Base-by-base conservation (phyloP, 83 land plant species). In the Thuja plicata region DNA sequence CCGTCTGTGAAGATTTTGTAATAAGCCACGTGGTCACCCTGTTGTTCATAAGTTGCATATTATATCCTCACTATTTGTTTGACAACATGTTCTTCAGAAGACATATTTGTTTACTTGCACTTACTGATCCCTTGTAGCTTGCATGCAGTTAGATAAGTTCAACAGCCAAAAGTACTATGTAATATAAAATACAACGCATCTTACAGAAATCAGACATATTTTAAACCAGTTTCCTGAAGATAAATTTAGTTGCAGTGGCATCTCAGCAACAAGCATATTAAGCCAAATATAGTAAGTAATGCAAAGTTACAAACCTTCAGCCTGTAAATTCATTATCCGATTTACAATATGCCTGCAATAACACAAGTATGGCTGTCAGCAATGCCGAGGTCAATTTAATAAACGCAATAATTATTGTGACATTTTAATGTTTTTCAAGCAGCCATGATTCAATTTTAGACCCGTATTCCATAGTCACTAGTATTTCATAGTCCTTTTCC, bases 311-410 rank as follows among this genome's bases (percentile, higher is more conserved):
- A 81, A 73, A 95, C 96, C 96, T 82, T 92, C 91, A 85, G 94
- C 96, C 88, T 95, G 95, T 24, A 94, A 48, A 84, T 95, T 95
- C 94, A 95, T 89, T 66, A 95, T 94, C 87, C 96, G 87, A 87
- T 95, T 95, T 60, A 94, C 91, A 45, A 93, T 88, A 77, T 95
- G 95, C 96, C 96, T 95, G 91, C 92, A 91, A 88, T 35, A 30
- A 89, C 62, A 85, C 3, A 34, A 32, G 19, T 11, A 41, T 80
- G 13, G 27, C n/a, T 27, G 11, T 80, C 24, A 80, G 84, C n/a
- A 80, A 80, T 41, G 30, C 84, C 21, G 4, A 41, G 48, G 24
- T 41, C 46, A 41, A 27, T 40, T 41, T 80, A 41, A 80, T 80
- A 27, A 24, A 41, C 21, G 48, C 3, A 80, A 41, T 21, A 79